Conservation (phyloP, 495 filamentous ascomycete species). For the Daldinia bambusicola region DNA sequence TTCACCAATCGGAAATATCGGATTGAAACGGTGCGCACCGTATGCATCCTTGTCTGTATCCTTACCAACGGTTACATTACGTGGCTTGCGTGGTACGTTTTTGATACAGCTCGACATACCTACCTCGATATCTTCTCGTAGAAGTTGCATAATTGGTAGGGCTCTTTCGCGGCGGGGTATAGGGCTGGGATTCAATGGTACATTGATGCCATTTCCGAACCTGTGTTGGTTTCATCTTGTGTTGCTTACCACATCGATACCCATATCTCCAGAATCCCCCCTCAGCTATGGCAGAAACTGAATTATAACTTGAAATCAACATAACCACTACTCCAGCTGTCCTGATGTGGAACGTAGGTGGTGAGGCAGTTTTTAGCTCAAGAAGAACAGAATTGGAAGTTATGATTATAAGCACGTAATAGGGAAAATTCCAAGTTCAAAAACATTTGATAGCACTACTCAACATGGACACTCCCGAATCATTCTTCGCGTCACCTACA, state of each 20-base stretch:
- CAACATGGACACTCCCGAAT: slow-evolving; percentile 29
- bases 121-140: too few relatives aligned
- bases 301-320: background rate
- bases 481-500: slow-evolving; percentile 23
- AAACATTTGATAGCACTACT: background rate
- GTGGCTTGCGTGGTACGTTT: background rate
- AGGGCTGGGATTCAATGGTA: background rate
- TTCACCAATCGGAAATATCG: background rate
- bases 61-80: background rate
- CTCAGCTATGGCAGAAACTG: background rate
- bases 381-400: background rate
- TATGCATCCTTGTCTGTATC: background rate
- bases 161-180: background rate
- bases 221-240: background rate
- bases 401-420: background rate
- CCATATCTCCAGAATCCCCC: background rate
- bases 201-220: background rate
- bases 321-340: background rate
- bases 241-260: background rate
- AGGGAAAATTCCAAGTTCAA: background rate
- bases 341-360: background rate
- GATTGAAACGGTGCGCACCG: background rate
- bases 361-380: background rate
- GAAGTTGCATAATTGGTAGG: background rate
- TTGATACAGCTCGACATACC: background rate